Conservation (phyloP, 2,329 filamentous ascomycete species). For the Aspergillus versicolor region DNA sequence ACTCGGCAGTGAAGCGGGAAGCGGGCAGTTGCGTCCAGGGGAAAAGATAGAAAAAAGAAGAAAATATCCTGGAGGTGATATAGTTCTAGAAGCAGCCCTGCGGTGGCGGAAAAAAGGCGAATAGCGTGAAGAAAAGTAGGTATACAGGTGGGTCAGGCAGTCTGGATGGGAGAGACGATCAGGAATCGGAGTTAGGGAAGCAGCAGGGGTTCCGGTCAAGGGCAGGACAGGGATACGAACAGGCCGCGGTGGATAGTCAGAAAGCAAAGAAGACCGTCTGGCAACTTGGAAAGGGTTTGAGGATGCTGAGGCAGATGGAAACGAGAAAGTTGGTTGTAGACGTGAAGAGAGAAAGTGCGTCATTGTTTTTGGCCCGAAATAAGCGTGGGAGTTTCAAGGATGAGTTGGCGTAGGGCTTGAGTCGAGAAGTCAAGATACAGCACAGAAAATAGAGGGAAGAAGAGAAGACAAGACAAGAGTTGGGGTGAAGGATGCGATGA, state of each 20-base stretch:
- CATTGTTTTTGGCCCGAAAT: constrained; percentile 30
- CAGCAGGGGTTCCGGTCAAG: neutral
- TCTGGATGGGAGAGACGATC: constrained; percentile 2
- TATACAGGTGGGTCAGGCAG: constrained; percentile 8
- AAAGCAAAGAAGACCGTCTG: neutral
- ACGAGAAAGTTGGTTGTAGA: constrained; percentile 22
- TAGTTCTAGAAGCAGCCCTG: constrained; percentile 8
- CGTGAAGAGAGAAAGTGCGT: constrained; percentile 31
- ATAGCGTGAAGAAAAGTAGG: constrained; percentile 1
- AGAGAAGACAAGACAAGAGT: neutral
- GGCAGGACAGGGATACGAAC: neutral
- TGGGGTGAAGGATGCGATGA: constrained; percentile 5
- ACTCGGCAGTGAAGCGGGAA: neutral
- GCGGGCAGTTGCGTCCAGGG: neutral
- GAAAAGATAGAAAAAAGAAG: neutral
- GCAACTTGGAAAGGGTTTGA: constrained; percentile 11
- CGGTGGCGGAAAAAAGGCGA: constrained; percentile 4
- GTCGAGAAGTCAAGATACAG: constrained; percentile 3
- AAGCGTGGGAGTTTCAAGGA: constrained; percentile 5
- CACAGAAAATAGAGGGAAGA: constrained; percentile 4
- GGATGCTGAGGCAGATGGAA: constrained; percentile 29
- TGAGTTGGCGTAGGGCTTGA: constrained; percentile 1
- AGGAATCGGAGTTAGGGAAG: constrained; percentile 3
- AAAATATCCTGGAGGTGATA: neutral
- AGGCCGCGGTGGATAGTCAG: neutral